Evolutionary conservation across 2,329 filamentous ascomycete species (phyloP).

Genomic region (Fusarium sp.): DNA sequence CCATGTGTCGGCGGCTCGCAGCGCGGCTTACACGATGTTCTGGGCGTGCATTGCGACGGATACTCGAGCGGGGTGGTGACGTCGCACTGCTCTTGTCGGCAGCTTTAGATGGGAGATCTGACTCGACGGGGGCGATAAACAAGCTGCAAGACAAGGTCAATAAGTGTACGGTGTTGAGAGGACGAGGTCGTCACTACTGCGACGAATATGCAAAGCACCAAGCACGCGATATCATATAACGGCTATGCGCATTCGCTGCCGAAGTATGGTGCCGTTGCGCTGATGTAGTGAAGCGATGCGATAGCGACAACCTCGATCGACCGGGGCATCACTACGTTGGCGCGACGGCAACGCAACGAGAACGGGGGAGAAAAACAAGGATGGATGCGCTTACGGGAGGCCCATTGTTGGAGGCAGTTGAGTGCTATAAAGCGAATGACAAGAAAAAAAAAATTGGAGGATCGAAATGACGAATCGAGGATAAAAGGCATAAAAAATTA

Average conservation of each 20-base stretch:
- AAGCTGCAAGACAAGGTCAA: conserved; percentile 50
- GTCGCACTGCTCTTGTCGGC: conserved; percentile 46
- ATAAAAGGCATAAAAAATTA: neutral
- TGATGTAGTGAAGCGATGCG: conserved; percentile 31
- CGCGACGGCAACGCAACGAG: conserved; percentile 32
- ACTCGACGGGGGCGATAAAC: conserved; percentile 59
- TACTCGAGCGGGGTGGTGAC: conserved; percentile 54
- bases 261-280: conserved; percentile 33
- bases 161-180: conserved; percentile 26
- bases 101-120: conserved; percentile 54
- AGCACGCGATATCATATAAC: conserved; percentile 19
- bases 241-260: conserved; percentile 29
- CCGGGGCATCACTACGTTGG: conserved; percentile 38
- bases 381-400: conserved; percentile 58
- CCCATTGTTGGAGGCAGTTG: conserved; percentile 52
- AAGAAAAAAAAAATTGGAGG: conserved; percentile 16
- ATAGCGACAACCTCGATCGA: conserved; percentile 37
- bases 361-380: conserved; percentile 27
- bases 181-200: conserved; percentile 24
- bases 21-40: conserved; percentile 50
- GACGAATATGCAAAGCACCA: conserved; percentile 24
- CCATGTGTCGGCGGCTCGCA: conserved; percentile 45
- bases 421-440: conserved; percentile 27
- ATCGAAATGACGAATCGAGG: neutral
- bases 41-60: conserved; percentile 52